Evolutionary conservation across 345 rosid species (phyloP), one percentile per base, ranked within the genome.

Genomic region (Bruguiera gymnorhiza): DNA sequence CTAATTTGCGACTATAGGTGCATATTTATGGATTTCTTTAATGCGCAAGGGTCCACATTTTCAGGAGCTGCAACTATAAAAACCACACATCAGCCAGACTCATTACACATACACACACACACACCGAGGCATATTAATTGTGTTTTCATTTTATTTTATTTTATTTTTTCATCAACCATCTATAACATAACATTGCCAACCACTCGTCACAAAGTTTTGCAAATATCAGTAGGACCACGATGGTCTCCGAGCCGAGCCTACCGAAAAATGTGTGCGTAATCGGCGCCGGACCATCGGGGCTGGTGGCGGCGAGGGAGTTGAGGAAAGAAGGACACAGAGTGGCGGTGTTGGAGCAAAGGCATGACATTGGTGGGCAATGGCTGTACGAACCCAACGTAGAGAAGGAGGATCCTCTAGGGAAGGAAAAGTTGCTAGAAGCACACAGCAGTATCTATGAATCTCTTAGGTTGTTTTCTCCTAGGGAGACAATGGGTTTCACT

Each of bases 251-350:
- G 56, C 43, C 19, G 24, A 24, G 7, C 73, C 68, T 51, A 15
- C 71, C 83, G 3, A 87, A 78, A 61, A 73, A 76, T 0, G 97
- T 94, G 3, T 89, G 97, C 63, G 98, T 94, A 67, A 94, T 94
- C n/a, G 98, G 98, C 0, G 97, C 97, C 2, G 98, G 98, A 58
- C 91, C 97, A 0, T 81, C 98, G 19, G 98, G 98, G 61, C 84
- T 94, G 43, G 97, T 87, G 61, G 88, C 89, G 1, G 96, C 93
- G 13, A 86, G 95, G 70, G 98, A 94, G 86, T 75, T 94, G 51
- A 84, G 88, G 68, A 91, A 89, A 74, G 96, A 88, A 79, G 97
- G 96, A 1, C 97, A 91, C 70, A 65, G 6, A 0, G 95, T 79
- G 75, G 91, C 87, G 62, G 89, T 91, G 0, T 34, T 89, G 80